Percentiles rank a stretch among this genome's conserved stretches.
Evolutionary conservation across 208 protist species (phyloP).

Genomic region (Trypanosoma avium): DNA sequence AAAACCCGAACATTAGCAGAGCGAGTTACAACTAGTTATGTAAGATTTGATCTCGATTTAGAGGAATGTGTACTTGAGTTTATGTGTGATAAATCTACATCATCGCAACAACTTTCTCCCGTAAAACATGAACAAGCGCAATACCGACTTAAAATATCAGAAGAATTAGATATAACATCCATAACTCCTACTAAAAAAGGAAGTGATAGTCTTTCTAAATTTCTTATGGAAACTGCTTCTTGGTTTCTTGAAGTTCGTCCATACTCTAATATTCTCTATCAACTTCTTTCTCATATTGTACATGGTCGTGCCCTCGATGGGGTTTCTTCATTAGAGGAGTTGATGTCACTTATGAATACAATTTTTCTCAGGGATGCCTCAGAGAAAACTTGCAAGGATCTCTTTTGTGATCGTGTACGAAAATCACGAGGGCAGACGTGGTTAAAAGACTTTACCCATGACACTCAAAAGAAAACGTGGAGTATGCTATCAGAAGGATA

Average conservation of each 20-base stretch:
- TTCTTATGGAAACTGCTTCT: conserved; percentile 60
- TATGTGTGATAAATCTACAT: conserved; percentile 13
- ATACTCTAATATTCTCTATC: conserved; percentile 55
- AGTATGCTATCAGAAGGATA: conserved; percentile 11
- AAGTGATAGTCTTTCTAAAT: conserved; percentile 29
- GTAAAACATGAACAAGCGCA: not conserved
- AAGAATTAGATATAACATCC: no score
- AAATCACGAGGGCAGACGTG: conserved; percentile 28
- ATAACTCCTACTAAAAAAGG: no score
- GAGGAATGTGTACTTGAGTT: conserved; percentile 31
- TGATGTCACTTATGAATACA: conserved; percentile 21
- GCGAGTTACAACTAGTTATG: conserved; percentile 26
- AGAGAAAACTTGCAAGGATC: conserved; percentile 26
- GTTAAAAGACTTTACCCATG: conserved; percentile 36
- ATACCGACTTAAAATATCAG: not conserved
- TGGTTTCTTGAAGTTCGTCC: conserved; percentile 70
- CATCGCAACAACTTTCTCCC: not conserved
- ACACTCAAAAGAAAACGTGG: conserved; percentile 28
- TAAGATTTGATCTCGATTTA: conserved; percentile 31
- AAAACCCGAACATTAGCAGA: conserved; percentile 61
- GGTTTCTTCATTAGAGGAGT: conserved; percentile 14
- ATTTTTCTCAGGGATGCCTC: conserved; percentile 25
- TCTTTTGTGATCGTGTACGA: conserved; percentile 27
- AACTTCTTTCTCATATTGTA: conserved; percentile 63
- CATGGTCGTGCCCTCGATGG: conserved; percentile 33